phyloP scores from a whole-genome alignment of 495 filamentous ascomycete species.

The Filosporella fistucella region DNA sequence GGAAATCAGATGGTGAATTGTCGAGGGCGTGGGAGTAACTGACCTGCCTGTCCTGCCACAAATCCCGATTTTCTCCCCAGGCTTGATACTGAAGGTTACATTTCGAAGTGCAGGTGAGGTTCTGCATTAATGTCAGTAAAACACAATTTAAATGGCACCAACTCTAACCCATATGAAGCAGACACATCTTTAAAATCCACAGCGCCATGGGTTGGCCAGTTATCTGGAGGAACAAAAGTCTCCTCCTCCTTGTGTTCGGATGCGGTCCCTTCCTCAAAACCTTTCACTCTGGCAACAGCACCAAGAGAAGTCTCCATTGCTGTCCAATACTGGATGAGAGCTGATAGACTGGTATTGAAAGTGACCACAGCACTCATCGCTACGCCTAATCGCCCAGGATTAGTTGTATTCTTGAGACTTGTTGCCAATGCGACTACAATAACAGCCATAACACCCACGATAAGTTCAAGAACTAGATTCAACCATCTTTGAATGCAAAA shows the following conservation, averaged over 20 bases:
- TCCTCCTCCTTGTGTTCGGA: constrained; percentile 2
- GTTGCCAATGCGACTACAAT: constrained; percentile 28
- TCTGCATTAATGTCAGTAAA: background rate
- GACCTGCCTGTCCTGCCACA: constrained; percentile 35
- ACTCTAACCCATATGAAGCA: constrained; percentile 16
- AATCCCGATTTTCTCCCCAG: constrained; percentile 37
- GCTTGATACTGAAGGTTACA: constrained; percentile 23
- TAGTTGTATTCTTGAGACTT: constrained; percentile 5
- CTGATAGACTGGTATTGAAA: constrained; percentile 65
- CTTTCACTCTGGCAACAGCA: constrained; percentile 5
- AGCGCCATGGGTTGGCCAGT: constrained; percentile 3
- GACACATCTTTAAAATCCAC: constrained; percentile 10
- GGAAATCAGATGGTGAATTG: background rate
- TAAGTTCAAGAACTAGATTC: constrained; percentile 31
- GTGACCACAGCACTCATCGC: background rate
- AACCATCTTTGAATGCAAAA: constrained; percentile 42
- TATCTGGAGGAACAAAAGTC: background rate
- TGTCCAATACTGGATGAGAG: constrained; percentile 6
- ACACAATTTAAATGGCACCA: background rate
- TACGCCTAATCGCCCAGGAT: background rate
- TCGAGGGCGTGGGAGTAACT: constrained; percentile 10
- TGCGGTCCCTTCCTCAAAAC: background rate
- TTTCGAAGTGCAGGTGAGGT: constrained; percentile 6
- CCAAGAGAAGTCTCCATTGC: constrained; percentile 8
- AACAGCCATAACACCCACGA: constrained; percentile 33